Evolutionary conservation across 495 filamentous ascomycete genomes (phyloP), one percentile per base, ranked within the genome.

Genomic region (Penicillium coprophilum): DNA sequence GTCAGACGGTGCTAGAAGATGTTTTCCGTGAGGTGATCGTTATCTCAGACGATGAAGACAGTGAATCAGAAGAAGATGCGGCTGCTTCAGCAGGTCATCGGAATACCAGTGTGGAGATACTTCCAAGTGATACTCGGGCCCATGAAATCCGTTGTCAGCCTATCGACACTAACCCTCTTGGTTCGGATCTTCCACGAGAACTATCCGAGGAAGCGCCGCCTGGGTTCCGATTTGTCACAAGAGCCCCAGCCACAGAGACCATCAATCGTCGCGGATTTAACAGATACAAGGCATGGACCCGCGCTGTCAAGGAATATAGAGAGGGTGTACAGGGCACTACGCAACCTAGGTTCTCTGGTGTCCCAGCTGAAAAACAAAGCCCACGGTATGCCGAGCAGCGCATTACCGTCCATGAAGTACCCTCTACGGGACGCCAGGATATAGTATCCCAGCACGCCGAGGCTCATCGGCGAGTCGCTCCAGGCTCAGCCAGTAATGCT

Each of bases 21-120:
- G 87, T 89, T 53, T 84, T 94, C 51, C 82, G 86, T 32, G 90
- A 93, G 67, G 83, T 92, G 30, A 87, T 94, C 56, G 82, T 92
- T 60, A 88, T 96, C 53, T 87, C 89, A 32, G 88, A 91, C 67
- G 87, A 90, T 45, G 89, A 93, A 59, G 85, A 83, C 44, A 85
- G 82, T 24, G 81, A 82, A 47, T 78, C 79, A 9, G 77, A 80
- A 55, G 80, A 84, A 50, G 73, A 64, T 47, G 58, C 64, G 10
- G 31, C 46, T 17, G 47, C 53, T 19, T 50, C 46, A 21, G 27
- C 55, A 39, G 46, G 32, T 50, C 64, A 64, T 48, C 70, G 66
- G 28, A 73, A 69, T 46, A 59, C 56, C 31, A 76, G 69, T 45
- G 71, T 77, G 57, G 71, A 77, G 46, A 51, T 77, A 40, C 50